Percentiles rank a stretch among this genome's conserved stretches.
Evolutionary conservation across 805 yeast genomes (phyloP).

Genomic region (Lipomyces lipofer): DNA sequence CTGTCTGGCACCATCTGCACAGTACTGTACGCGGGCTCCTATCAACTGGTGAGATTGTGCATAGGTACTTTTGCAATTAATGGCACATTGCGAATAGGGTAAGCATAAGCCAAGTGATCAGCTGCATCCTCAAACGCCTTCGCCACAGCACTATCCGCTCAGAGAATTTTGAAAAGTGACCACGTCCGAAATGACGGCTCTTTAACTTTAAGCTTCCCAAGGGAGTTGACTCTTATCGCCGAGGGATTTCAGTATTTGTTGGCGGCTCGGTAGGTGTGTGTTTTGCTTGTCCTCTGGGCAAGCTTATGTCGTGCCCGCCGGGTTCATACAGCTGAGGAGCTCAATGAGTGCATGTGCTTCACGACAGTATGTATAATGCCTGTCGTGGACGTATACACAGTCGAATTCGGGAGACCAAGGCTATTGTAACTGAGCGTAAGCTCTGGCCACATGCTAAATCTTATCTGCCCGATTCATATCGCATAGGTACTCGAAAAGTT

Average conservation of each 20-base stretch:
- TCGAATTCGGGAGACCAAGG: not conserved
- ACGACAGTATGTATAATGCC: not conserved
- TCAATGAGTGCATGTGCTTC: not conserved
- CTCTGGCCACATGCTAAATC: conserved; percentile 1
- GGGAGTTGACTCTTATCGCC: too few relatives aligned
- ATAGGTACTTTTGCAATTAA: too few relatives aligned
- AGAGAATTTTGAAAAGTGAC: too few relatives aligned
- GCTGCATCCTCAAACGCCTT: not conserved
- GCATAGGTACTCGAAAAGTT: not conserved
- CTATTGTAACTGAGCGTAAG: not conserved
- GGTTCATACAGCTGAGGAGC: too few relatives aligned
- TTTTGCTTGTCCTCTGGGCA: not conserved
- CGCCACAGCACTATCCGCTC: not conserved
- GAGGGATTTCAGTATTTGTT: not conserved
- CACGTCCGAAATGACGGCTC: not conserved
- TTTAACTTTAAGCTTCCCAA: too few relatives aligned
- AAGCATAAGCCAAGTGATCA: not conserved
- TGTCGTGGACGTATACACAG: not conserved
- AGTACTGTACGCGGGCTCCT: not conserved
- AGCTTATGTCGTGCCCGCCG: not conserved
- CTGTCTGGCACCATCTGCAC: too few relatives aligned
- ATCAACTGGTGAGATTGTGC: not conserved
- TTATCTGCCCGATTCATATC: not conserved
- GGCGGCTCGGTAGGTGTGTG: not conserved
- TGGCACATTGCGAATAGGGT: too few relatives aligned